Evolutionary conservation across 1,284 basidiomycete genomes (phyloP), one percentile per base, ranked within the genome.

Genomic region (Megacollybia platyphylla): DNA sequence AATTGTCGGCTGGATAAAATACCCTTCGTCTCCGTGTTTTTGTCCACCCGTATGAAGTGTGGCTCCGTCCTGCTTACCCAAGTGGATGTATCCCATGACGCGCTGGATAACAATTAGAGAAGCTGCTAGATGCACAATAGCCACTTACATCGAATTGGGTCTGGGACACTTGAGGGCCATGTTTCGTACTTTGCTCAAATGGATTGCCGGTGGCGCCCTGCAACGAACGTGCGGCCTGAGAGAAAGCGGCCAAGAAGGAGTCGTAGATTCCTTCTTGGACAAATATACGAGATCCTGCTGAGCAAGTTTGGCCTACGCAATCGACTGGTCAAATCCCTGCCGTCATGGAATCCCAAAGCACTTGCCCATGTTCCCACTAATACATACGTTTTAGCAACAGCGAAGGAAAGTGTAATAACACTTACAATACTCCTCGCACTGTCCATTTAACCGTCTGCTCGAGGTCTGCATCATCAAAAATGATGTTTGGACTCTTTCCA

Each of bases 91-190:
- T 10, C 36, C 36, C 36, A 38, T 38, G 3, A 38, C 36, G 36
- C 36, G 36, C 36, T 38, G 9, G 5, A 18, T 18, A 24, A 4
- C 5, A 2, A 24, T 24, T 24, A 24, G 20, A 15, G 15, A 15
- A 15, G 15, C 15, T 15, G 1, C 15, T 15, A 15, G 15, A 15
- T 24, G 3, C 20, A 24, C 20, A 24, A 4, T 24, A 15, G 9
- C 5, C 3, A 48, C 59, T 54, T 65, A 81, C 79, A 46, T 83
- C 66, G 51, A 68, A 82, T 51, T 84, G 81, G 15, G 63, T 54
- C 53, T 86, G 60, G 2, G 80, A 87, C 44, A 93, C 82, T 63
- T 90, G 88, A n/a, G 92, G 90, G 34, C 91, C 91, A 57, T 92
- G 88, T 65, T 80, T 76, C 35, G 77, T 79, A 30, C 72, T 70